These are phyloP conservation scores for Cerioporus squamosus DNA, from an alignment of 1,284 basidiomycete species.

Conservation along the genomic window DNA sequence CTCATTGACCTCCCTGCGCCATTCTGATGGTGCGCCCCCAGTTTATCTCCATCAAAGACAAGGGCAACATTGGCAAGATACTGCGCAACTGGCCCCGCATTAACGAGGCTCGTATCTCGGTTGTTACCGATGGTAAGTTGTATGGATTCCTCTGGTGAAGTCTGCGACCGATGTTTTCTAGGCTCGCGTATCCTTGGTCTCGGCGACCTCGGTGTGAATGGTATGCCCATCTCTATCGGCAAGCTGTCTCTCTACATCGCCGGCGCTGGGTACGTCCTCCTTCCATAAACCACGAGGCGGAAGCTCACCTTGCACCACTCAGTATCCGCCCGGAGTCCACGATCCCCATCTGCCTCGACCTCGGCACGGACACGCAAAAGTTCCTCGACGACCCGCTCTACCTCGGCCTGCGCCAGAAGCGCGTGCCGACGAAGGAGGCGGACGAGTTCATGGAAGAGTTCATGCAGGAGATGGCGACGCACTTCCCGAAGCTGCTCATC, in stretches of 20 bases:
- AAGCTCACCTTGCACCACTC: conserved; percentile 11
- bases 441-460: conserved; percentile 92
- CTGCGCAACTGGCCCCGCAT: conserved; percentile 79
- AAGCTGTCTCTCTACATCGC: conserved; percentile 93
- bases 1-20: conserved; percentile 16
- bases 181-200: conserved; percentile 91
- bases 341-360: conserved; percentile 84
- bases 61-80: conserved; percentile 75
- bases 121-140: conserved; percentile 82
- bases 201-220: conserved; percentile 87
- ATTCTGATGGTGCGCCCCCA: conserved; percentile 32
- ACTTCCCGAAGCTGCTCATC: conserved; percentile 85
- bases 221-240: conserved; percentile 94
- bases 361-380: conserved; percentile 87
- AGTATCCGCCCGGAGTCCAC: conserved; percentile 87
- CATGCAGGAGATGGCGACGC: conserved; percentile 77
- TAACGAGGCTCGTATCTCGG: conserved; percentile 79
- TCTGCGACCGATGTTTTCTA: conserved; percentile 29
- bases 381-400: conserved; percentile 90
- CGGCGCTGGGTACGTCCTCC: conserved; percentile 69
- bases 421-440: conserved; percentile 70
- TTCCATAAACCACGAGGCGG: background rate
- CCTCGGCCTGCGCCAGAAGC: conserved; percentile 80
- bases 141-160: background rate
- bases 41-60: conserved; percentile 89